Base-by-base conservation (phyloP, 2,329 filamentous ascomycete genomes). In the Trichoderma simmonsii region DNA sequence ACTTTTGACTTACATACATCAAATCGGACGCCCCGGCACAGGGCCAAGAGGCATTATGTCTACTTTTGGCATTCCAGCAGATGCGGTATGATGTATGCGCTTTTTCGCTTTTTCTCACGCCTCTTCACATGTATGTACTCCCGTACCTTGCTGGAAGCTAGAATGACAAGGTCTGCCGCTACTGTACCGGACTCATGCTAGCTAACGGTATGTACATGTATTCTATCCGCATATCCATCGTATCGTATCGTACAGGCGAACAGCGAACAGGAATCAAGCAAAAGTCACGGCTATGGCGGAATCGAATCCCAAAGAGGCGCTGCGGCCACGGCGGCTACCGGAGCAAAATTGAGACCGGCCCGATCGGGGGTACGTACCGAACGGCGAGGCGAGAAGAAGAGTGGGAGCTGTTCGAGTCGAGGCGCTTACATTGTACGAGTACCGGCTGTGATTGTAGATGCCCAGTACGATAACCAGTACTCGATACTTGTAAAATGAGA, bases 301-400 rank as follows among this genome's bases (percentile, higher is more conserved):
- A 70, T 62, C 7, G 66, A 36, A 70, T 62, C 62, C 4, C 39
- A 43, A 51, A n/a, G 26, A 57, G 36, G 60, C 60, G 60, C 34
- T 56, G 66, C 66, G 66, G 66, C 66, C 56, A 69, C 43, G 56
- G 66, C 66, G 66, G 66, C 66, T 70, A 62, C 36, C 66, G 66
- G 66, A 70, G 66, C 66, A 70, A 62, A 48, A 36, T 70, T 70
- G 57, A 15, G 66, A 70, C 66, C 66, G 66, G 57, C 26, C 66
- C 66, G 66, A 70, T 62, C 66, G 57, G 57, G n/a, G 56, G 66
- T 69, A 69, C 66, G 66, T 69, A 69, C 66, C 56, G 57, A 34
- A 24, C 28, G 56, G 56, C 56, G 28, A 54, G 48, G 48, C 48
- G 48, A 51, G 43, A n/a, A n/a, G 9, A 24, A 21, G 48, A 39